These are phyloP conservation scores for Plasmodium gallinaceum DNA, from an alignment of 169 alveolate species.

Conservation along the genomic window DNA sequence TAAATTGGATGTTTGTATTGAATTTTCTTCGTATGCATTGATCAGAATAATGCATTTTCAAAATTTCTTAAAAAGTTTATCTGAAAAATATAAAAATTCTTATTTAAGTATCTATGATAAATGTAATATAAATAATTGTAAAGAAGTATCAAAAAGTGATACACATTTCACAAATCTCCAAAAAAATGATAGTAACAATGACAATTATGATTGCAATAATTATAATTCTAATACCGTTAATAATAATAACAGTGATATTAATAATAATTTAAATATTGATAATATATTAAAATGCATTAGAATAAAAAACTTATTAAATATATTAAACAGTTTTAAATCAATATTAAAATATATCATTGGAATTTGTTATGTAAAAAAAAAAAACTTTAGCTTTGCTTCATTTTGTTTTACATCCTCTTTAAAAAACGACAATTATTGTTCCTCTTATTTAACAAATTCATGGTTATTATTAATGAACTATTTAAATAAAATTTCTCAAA, in stretches of 20 bases:
- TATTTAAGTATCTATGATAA: neutral
- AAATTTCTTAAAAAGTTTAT: constrained; percentile 12
- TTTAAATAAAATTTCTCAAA: constrained; percentile 28
- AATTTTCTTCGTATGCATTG: constrained; percentile 47
- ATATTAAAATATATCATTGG: constrained; percentile 70
- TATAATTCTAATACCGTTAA: neutral
- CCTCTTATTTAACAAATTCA: constrained; percentile 45
- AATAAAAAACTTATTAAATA: constrained; percentile 15
- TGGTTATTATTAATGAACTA: constrained; percentile 55
- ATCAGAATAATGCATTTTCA: constrained; percentile 41
- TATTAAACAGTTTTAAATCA: constrained; percentile 16
- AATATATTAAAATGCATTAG: constrained; percentile 12
- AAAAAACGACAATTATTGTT: constrained; percentile 10
- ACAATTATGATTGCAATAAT: neutral
- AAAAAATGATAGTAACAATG: neutral
- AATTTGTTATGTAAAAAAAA: constrained; percentile 67
- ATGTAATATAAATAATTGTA: neutral
- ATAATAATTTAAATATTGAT: neutral
- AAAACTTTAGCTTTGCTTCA: constrained; percentile 51
- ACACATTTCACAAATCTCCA: constrained; percentile 1
- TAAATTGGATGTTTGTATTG: constrained; percentile 43
- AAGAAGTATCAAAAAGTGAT: neutral
- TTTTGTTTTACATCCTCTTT: constrained; percentile 49
- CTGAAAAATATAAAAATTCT: neutral
- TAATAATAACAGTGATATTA: neutral